Percentiles rank a stretch among this genome's conserved stretches.
These are phyloP conservation scores for Phallus indusiatus DNA, from an alignment of 768 basidiomycete species.

Conservation along the genomic window DNA sequence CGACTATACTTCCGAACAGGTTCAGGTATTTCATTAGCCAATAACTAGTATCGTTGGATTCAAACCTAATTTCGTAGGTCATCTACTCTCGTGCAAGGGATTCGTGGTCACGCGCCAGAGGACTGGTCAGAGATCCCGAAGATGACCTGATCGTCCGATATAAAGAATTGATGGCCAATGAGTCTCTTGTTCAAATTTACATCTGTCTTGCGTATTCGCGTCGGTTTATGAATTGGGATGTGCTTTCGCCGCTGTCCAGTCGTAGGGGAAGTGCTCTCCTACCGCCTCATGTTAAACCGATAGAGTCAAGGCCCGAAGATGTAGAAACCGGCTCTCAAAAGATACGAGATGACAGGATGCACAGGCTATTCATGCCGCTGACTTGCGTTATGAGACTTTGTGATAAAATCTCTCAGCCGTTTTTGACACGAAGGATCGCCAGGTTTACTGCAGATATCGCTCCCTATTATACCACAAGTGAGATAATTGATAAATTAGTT, in stretches of 20 bases:
- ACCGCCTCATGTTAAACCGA: background rate
- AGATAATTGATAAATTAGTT: background rate
- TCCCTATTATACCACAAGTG: constrained; percentile 1
- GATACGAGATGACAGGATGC: background rate
- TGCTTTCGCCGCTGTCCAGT: background rate
- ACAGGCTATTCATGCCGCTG: constrained; percentile 1
- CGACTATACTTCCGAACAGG: background rate
- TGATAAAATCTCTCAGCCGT: background rate
- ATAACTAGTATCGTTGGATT: too few species aligned
- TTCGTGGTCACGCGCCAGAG: background rate
- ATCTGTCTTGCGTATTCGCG: background rate
- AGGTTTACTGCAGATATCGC: background rate
- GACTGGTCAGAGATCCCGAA: background rate
- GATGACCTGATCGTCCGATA: background rate
- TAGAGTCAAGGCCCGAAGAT: background rate
- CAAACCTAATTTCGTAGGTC: too few species aligned
- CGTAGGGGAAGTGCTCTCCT: background rate
- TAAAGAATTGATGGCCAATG: background rate
- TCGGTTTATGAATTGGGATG: background rate
- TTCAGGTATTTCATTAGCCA: background rate
- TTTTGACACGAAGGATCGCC: background rate
- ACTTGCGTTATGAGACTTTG: constrained; percentile 2
- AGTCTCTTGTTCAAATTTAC: background rate
- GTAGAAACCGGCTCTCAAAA: background rate
- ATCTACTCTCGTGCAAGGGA: background rate